A percentile compares a stretch with the other conserved stretches of the same genome.
phyloP scores from a whole-genome alignment of 148 eudicot species.

The Heliosperma pusillum region DNA sequence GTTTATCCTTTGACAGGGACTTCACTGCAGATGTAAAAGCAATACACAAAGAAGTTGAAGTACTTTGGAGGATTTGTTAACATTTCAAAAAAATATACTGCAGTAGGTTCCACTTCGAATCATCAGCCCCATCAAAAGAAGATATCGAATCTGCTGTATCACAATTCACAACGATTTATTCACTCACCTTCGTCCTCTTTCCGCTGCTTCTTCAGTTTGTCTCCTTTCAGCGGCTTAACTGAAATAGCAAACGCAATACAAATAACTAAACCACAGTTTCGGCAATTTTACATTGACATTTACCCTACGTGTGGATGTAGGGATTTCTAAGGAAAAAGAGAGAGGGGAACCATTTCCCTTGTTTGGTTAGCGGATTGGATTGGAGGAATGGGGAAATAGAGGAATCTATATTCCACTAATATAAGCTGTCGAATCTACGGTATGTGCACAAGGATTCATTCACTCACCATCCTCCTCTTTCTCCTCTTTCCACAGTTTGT shows the following conservation, averaged over 20 bases:
- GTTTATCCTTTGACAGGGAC: conserved; percentile 38
- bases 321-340: background rate
- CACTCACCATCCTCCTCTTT: conserved; percentile 15
- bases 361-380: background rate
- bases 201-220: conserved; percentile 2
- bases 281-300: background rate
- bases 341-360: background rate
- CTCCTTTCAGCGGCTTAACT: background rate
- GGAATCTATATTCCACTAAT: background rate
- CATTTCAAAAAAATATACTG: background rate
- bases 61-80: background rate
- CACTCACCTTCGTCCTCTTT: conserved; percentile 15
- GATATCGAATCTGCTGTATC: background rate
- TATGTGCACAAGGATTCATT: background rate
- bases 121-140: background rate
- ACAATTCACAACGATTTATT: background rate
- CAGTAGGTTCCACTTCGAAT: background rate
- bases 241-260: conserved; percentile 3
- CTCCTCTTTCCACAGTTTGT: conserved; percentile 6
- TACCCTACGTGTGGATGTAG: background rate
- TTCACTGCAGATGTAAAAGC: conserved; percentile 43
- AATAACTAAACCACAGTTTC: background rate
- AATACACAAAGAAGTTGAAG: conserved; percentile 8
- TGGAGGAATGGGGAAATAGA: background rate
- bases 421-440: background rate